Base-by-base conservation (phyloP, 2,329 filamentous ascomycete species). In the Aspergillus novofumigatus region DNA sequence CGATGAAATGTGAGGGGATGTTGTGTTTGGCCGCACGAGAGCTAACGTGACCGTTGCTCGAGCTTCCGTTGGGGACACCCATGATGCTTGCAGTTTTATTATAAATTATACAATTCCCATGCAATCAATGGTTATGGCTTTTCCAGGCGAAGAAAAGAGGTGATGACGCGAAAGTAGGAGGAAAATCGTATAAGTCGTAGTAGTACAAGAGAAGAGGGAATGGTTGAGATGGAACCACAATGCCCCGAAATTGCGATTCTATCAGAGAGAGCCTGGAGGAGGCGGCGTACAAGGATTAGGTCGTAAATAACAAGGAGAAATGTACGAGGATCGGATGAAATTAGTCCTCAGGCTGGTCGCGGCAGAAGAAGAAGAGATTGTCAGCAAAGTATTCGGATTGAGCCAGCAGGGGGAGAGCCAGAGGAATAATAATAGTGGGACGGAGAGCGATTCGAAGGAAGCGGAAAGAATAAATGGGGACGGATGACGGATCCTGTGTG, bases 1-100 rank as follows among this genome's bases (percentile, higher is more conserved):
- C 94, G 75, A 97, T 96, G 79, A 97, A 99, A 81, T 99, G 94
- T 77, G 91, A 83, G 62, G 92, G 86, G 62, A 99, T 77, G 65
- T 90, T 87, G 81, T 91, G 86, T 79, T 89, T 91, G 67, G 91
- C 87, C 64, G 91, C 86, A 73, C 90, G 92, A 55, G 88, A 86
- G 70, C 83, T 83, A 56, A 78, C 75, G 53, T 78, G 73, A 70
- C 82, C 83, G 69, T 85, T 85, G 63, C 75, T 69, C 48, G 65
- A 55, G 56, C 65, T 63, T 58, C 69, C 72, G 64, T 77, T 77
- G 59, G 70, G 61, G 56, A 71, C 68, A 60, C 69, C 68, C 77
- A 78, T 78, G 66, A 62, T 75, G 67, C 59, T 60, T 54, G 52
- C 49, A 50, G 57, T 52, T 60, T 29, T 54, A 69, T 69, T 68